These are phyloP conservation scores for Magnaporthiopsis rhizophila DNA, from an alignment of 2,329 filamentous ascomycete genomes.

Conservation along the genomic window DNA sequence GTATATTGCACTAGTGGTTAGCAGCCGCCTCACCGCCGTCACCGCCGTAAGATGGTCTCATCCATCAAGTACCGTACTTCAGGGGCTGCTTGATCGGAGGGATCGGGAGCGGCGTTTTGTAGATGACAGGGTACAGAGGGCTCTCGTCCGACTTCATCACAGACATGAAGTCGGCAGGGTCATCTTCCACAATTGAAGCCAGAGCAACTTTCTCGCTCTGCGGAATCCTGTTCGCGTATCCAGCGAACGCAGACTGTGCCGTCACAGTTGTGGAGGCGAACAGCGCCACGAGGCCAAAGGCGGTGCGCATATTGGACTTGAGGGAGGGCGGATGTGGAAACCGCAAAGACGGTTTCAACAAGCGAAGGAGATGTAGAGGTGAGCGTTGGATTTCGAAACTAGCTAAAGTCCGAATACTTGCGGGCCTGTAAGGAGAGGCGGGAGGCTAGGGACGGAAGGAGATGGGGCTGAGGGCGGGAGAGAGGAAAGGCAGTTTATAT, in stretches of 20 bases:
- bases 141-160: slow-evolving; percentile 16
- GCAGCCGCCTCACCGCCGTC: background rate
- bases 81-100: slow-evolving; percentile 33
- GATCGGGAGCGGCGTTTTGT: slow-evolving; percentile 33
- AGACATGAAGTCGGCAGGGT: slow-evolving; percentile 10
- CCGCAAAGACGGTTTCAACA: background rate
- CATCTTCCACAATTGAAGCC: slow-evolving; percentile 9
- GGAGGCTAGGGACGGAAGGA: background rate
- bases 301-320: slow-evolving; percentile 1
- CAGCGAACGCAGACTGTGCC: slow-evolving; percentile 2
- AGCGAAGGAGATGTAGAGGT: background rate
- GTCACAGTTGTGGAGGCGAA: background rate
- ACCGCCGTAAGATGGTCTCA: too few relatives aligned
- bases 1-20: background rate
- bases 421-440: background rate
- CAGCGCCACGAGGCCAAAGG: slow-evolving; percentile 4
- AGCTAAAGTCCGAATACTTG: background rate
- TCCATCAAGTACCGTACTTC: slow-evolving; percentile 22
- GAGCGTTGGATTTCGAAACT: background rate
- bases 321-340: background rate
- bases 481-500: background rate
- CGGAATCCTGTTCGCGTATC: background rate
- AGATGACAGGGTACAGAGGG: slow-evolving; percentile 29
- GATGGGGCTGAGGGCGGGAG: background rate
- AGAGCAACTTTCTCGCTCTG: slow-evolving; percentile 3